Conservation (phyloP, 495 filamentous ascomycete species). For the Cladorrhinum samala region DNA sequence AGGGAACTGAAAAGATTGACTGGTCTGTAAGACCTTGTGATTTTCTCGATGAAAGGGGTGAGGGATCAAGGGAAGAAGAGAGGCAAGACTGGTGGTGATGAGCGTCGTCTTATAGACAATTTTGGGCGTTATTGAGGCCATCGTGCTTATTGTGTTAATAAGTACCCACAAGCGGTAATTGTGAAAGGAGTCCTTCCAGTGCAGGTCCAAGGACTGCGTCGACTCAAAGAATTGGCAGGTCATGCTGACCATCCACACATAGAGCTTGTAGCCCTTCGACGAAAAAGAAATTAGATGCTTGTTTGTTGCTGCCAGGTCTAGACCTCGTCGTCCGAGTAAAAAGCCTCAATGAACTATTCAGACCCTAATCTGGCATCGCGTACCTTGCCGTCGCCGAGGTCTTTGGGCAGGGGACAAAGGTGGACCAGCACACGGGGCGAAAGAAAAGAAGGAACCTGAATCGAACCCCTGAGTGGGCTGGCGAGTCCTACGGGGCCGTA, state of each 20-base stretch:
- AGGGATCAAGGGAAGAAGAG: not conserved
- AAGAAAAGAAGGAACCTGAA: not conserved
- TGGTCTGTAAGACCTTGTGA: not conserved
- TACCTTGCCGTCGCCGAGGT: not conserved
- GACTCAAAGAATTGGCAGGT: not conserved
- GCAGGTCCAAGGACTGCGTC: too few species aligned
- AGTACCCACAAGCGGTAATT: too few species aligned
- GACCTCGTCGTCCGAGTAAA: too few species aligned
- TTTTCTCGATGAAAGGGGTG: constrained; percentile 8
- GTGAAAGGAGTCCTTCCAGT: too few species aligned
- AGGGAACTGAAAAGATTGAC: constrained; percentile 1
- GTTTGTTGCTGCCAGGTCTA: too few species aligned
- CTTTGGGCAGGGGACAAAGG: constrained; percentile 4
- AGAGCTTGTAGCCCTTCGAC: not conserved
- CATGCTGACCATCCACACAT: not conserved
- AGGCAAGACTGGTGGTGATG: not conserved
- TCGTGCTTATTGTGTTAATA: constrained; percentile 13
- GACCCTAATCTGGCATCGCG: constrained; percentile 12
- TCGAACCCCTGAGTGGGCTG: too few species aligned
- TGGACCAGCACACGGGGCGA: too few species aligned
- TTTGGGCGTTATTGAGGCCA: constrained; percentile 16
- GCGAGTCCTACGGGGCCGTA: too few species aligned
- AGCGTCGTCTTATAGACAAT: constrained; percentile 9
- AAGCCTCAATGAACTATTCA: constrained; percentile 18
- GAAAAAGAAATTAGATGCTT: constrained; percentile 6